These are phyloP conservation scores for Rhytidhysteron rufulum DNA, from an alignment of 2,329 filamentous ascomycete species.

Conservation along the genomic window DNA sequence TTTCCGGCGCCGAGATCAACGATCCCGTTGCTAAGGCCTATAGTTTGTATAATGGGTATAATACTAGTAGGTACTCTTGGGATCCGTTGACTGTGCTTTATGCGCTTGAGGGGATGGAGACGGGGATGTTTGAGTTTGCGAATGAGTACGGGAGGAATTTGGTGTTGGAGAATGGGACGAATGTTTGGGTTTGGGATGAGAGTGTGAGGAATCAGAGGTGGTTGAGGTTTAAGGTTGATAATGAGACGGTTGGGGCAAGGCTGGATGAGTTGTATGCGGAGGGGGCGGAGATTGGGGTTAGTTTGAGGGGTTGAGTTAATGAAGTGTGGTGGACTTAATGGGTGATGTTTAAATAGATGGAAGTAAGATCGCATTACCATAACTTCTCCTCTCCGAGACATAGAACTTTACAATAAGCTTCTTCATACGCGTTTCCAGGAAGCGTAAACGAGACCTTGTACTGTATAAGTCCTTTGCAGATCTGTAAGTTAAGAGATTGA, in stretches of 20 bases:
- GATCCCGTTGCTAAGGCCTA: conserved; percentile 19
- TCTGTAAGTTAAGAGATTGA: too few relatives aligned
- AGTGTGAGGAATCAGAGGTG: conserved; percentile 38
- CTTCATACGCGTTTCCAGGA: too few relatives aligned
- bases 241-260: conserved; percentile 24
- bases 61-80: conserved; percentile 16
- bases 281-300: too few relatives aligned
- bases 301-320: too few relatives aligned
- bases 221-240: conserved; percentile 31
- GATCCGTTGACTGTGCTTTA: conserved; percentile 22
- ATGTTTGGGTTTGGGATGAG: conserved; percentile 42
- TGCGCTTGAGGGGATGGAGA: conserved; percentile 18
- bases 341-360: too few relatives aligned
- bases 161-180: conserved; percentile 39
- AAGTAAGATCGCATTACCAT: too few relatives aligned
- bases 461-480: too few relatives aligned
- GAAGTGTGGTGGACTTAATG: too few relatives aligned
- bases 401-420: too few relatives aligned
- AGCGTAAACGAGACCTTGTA: too few relatives aligned
- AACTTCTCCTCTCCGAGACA: too few relatives aligned
- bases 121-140: conserved; percentile 35
- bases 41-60: conserved; percentile 21
- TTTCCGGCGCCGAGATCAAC: conserved; percentile 8
- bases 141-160: conserved; percentile 41
- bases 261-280: conserved; percentile 27